phyloP scores from a whole-genome alignment of 768 basidiomycete species.

The Russula sp. region DNA sequence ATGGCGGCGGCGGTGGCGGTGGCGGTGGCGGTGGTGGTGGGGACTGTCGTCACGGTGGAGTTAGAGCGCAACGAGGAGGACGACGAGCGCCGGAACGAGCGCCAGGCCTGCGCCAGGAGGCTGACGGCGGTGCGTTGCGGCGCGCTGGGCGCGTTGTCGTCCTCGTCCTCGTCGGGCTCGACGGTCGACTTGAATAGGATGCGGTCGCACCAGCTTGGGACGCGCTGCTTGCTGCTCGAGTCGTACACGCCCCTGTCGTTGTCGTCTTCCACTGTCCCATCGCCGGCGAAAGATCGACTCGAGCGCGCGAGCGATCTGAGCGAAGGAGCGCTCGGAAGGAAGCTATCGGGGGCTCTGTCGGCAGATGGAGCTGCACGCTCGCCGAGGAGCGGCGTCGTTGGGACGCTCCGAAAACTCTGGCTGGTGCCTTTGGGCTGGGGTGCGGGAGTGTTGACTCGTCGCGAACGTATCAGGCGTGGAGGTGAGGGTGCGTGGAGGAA shows the following conservation, averaged over 20 bases:
- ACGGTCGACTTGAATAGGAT: conserved; percentile 78
- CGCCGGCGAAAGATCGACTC: conserved; percentile 20
- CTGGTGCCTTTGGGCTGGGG: not conserved
- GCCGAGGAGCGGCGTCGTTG: conserved; percentile 16
- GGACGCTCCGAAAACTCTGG: conserved; percentile 7
- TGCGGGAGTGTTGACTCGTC: not conserved
- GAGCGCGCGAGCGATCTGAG: conserved; percentile 3
- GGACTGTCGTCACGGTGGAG: not conserved
- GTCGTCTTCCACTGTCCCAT: conserved; percentile 36
- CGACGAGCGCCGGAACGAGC: conserved; percentile 17
- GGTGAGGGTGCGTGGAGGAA: conserved; percentile 10
- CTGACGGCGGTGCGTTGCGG: conserved; percentile 29
- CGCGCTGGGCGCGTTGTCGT: conserved; percentile 32
- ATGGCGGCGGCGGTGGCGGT: not conserved
- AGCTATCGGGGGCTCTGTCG: not conserved
- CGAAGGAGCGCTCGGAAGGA: not conserved
- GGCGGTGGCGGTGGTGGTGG: too few species aligned
- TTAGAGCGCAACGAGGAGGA: conserved; percentile 14
- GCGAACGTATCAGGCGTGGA: conserved; percentile 5
- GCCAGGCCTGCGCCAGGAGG: conserved; percentile 25
- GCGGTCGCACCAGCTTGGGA: conserved; percentile 87
- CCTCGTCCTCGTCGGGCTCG: conserved; percentile 39
- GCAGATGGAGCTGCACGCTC: not conserved
- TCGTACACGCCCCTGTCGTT: conserved; percentile 69
- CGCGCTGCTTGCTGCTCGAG: conserved; percentile 72